Evolutionary conservation across 495 filamentous ascomycete genomes (phyloP), one percentile per base, ranked within the genome.

Genomic region (Penicillium chermesinum): DNA sequence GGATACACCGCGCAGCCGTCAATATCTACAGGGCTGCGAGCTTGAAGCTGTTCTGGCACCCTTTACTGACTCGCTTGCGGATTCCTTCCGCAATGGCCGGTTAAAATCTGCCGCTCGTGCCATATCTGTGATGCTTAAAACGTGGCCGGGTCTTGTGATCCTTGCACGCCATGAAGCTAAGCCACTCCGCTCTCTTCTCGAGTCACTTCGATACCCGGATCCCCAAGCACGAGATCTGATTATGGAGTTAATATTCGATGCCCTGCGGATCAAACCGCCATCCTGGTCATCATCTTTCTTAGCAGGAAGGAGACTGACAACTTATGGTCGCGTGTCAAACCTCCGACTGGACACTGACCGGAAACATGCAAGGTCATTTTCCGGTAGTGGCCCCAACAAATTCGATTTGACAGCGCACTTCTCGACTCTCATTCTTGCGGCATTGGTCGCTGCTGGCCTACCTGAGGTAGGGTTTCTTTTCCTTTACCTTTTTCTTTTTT

Each of bases 231-330:
- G 86, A 74, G 70, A 86, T 70, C 64, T 72, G 18, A 77, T 96
- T 36, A 72, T 97, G 52, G 93, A 97, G 56, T 71, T 98, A 5
- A 69, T 98, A 35, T 96, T 91, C 63, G 89, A 91, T 48, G 80
- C 96, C 17, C 75, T 98, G 49, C 83, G 89, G 36, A 96, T 98
- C 61, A 96, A 95, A 58, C 83, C 90, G 16, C 93, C 93, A 5
- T 91, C 89, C 0, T 98, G 94, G 94, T 91, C 91, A 19, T 89
- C 89, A 1, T 94, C 89, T 15, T 98, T 95, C 59, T 78, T 98
- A 38, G 93, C 94, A 32, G 93, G 94, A 6, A 79, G 93, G 53
- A 75, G 94, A 44, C 78, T 97, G 27, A 98, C 93, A 13, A 97
- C 89, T 0, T 97, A 97, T 64, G 90, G 89, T 13, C 79, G 94